Percentiles rank a stretch among this genome's conserved stretches.
These are phyloP conservation scores for Syzygium malaccense DNA, from an alignment of 441 rosid genomes.

Conservation along the genomic window DNA sequence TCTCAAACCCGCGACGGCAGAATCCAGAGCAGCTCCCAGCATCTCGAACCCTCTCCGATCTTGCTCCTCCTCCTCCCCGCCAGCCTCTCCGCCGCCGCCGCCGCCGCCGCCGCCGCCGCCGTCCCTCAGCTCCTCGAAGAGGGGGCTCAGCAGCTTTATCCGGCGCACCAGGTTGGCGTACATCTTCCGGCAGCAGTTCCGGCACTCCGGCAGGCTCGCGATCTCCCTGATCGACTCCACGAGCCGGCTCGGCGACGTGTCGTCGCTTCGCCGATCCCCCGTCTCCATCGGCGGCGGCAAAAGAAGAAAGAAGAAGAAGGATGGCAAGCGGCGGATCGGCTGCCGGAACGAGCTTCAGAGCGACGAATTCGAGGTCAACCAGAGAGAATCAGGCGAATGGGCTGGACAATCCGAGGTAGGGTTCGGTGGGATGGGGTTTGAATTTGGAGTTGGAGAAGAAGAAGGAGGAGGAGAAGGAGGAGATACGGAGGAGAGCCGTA, in stretches of 20 bases:
- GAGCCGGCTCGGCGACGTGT: slow-evolving; percentile 30
- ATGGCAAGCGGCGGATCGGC: not conserved
- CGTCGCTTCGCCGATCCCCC: slow-evolving; percentile 28
- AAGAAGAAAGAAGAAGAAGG: not conserved
- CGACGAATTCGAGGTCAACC: not conserved
- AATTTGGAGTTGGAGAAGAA: not conserved
- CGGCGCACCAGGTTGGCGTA: slow-evolving; percentile 78
- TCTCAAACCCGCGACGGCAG: slow-evolving; percentile 51
- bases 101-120: not conserved
- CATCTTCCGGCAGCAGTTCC: slow-evolving; percentile 49
- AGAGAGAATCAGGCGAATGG: not conserved
- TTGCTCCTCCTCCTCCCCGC: slow-evolving; percentile 14
- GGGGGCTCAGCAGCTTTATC: slow-evolving; percentile 85
- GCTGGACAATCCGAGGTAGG: no score
- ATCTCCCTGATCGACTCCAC: slow-evolving; percentile 53
- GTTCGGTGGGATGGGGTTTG: not conserved
- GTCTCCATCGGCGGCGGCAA: slow-evolving; percentile 22
- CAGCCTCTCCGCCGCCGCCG: slow-evolving; percentile 15
- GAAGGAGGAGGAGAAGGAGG: not conserved
- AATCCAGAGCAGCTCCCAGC: slow-evolving; percentile 44
- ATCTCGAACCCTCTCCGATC: slow-evolving; percentile 41
- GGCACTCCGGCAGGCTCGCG: slow-evolving; percentile 49
- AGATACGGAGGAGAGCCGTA: not conserved
- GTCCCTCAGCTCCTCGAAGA: slow-evolving; percentile 82
- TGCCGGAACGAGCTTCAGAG: not conserved